These are phyloP conservation scores for Malassezia caprae DNA, from an alignment of 1,284 basidiomycete genomes.

Conservation along the genomic window DNA sequence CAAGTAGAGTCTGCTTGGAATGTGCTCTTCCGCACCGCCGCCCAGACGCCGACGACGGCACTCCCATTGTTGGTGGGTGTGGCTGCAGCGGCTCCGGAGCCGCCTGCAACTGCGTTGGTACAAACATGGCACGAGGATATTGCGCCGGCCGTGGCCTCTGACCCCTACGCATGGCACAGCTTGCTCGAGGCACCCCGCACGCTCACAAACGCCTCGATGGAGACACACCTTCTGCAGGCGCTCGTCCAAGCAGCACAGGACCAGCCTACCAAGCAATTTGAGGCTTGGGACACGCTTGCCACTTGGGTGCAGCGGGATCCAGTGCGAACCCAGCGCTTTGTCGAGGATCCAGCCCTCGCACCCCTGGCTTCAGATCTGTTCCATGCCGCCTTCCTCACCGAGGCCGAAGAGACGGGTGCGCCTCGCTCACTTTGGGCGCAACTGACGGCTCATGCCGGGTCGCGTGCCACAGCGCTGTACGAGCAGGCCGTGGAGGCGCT, in stretches of 20 bases:
- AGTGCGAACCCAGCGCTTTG: background rate
- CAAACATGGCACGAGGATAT: background rate
- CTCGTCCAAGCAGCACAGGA: background rate
- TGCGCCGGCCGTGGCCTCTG: background rate
- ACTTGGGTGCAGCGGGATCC: background rate
- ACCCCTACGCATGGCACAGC: background rate
- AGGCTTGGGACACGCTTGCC: background rate
- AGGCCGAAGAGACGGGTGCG: background rate
- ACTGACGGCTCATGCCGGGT: background rate
- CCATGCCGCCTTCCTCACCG: background rate
- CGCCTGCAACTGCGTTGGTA: background rate
- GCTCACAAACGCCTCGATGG: background rate
- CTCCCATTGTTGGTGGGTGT: constrained; percentile 6
- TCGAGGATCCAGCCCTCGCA: background rate
- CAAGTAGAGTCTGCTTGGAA: background rate
- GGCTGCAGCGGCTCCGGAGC: background rate
- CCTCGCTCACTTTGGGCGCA: constrained; percentile 2
- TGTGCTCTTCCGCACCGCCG: background rate
- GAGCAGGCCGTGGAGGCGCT: constrained; percentile 3
- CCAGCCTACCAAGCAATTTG: background rate
- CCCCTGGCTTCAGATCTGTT: background rate
- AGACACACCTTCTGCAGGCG: background rate
- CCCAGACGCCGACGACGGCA: background rate
- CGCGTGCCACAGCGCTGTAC: background rate
- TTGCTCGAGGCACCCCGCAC: constrained; percentile 6